Percentiles rank a stretch among this genome's conserved stretches.
Evolutionary conservation across 2,329 filamentous ascomycete genomes (phyloP).

Genomic region (Diplodia sapinea): DNA sequence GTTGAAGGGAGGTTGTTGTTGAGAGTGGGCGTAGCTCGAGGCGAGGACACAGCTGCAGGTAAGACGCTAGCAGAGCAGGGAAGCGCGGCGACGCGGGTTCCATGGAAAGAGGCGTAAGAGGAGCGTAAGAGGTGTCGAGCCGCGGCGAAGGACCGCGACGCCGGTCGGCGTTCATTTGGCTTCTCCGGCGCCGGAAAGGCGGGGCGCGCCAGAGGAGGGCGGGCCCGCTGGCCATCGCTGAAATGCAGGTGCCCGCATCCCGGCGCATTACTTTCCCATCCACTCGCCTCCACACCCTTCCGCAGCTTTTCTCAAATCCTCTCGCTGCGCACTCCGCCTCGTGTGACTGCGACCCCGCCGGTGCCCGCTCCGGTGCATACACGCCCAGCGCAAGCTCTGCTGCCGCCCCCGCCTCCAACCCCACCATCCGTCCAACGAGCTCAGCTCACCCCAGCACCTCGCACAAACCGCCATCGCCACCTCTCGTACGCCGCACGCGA

Average conservation of each 20-base stretch:
- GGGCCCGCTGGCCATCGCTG: constrained; percentile 10
- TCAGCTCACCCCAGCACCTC: constrained; percentile 21
- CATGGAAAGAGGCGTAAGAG: not conserved
- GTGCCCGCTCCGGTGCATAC: not conserved
- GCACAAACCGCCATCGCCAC: constrained; percentile 28
- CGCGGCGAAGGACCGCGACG: not conserved
- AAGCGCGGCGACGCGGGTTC: not conserved
- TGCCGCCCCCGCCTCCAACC: constrained; percentile 19
- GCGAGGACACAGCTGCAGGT: not conserved
- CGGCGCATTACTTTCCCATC: constrained; percentile 21
- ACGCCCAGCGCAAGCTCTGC: not conserved
- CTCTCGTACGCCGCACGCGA: not conserved
- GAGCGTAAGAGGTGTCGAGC: not conserved
- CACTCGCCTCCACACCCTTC: constrained; percentile 23
- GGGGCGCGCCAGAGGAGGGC: constrained; percentile 2
- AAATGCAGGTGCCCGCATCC: constrained; percentile 29
- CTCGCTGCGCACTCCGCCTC: not conserved
- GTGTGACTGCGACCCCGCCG: constrained; percentile 13
- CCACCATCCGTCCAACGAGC: constrained; percentile 9
- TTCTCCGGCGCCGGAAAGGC: constrained; percentile 21
- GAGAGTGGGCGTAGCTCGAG: not conserved
- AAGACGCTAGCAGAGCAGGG: not conserved
- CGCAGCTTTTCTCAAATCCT: constrained; percentile 8
- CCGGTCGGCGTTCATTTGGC: constrained; percentile 18
- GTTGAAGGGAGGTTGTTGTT: not conserved